phyloP scores from a whole-genome alignment of 2,329 filamentous ascomycete genomes.

The Mollisia scopiformis region DNA sequence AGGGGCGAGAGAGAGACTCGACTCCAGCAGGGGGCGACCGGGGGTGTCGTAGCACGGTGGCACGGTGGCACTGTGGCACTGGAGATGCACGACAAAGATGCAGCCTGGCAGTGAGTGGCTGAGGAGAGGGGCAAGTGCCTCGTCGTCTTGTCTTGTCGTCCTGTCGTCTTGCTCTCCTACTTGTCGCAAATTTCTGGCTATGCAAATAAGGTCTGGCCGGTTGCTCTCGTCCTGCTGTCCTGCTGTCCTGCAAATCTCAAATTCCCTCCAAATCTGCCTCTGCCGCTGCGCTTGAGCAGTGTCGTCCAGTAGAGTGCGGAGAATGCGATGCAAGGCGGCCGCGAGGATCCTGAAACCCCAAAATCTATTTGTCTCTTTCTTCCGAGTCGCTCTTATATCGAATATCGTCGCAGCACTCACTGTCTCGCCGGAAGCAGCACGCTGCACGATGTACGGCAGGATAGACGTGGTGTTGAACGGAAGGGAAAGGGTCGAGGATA shows the following conservation, averaged over 20 bases:
- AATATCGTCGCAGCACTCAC: not conserved
- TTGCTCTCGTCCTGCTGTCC: not conserved
- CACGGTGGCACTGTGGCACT: not conserved
- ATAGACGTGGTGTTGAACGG: not conserved
- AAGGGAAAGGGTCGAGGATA: constrained; percentile 1
- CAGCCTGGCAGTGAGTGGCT: not conserved
- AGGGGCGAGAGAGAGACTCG: too few species aligned
- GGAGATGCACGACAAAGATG: too few species aligned
- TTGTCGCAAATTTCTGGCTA: not conserved
- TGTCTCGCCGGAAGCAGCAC: not conserved
- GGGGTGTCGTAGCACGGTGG: too few species aligned
- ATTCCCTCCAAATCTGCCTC: not conserved
- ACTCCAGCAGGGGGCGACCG: too few species aligned
- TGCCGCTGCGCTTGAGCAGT: not conserved
- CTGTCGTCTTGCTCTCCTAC: not conserved
- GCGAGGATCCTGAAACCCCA: constrained; percentile 20
- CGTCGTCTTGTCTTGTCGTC: not conserved
- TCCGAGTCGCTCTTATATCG: constrained; percentile 1
- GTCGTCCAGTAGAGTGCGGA: constrained; percentile 10
- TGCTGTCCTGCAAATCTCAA: too few species aligned
- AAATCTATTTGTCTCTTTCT: constrained; percentile 1
- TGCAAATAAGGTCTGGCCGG: not conserved
- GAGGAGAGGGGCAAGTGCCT: not conserved
- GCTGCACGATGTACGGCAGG: not conserved
- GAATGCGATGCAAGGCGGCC: constrained; percentile 22